These are phyloP conservation scores for Monilinia fructigena DNA, from an alignment of 2,329 filamentous ascomycete species.

Conservation along the genomic window DNA sequence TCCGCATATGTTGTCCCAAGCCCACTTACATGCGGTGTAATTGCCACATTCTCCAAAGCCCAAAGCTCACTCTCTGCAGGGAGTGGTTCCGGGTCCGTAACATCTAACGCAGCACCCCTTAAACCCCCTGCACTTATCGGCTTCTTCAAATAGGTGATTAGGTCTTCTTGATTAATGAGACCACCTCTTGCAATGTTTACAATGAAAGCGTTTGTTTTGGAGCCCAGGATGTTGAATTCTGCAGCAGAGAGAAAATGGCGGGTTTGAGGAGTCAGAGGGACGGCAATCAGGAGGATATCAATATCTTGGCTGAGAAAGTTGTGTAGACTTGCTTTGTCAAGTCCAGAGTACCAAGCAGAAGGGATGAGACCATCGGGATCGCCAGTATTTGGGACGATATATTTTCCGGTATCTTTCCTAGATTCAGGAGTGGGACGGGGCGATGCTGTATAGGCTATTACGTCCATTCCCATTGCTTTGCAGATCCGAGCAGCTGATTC, in stretches of 20 bases:
- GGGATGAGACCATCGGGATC: conserved; percentile 42
- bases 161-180: conserved; percentile 59
- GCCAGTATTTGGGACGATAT: conserved; percentile 61
- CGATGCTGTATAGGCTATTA: conserved; percentile 64
- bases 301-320: conserved; percentile 42
- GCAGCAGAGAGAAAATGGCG: conserved; percentile 44
- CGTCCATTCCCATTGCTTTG: conserved; percentile 58
- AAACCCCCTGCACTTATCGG: conserved; percentile 46
- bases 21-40: conserved; percentile 65
- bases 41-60: conserved; percentile 58
- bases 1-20: conserved; percentile 53
- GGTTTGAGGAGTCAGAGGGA: conserved; percentile 42
- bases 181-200: conserved; percentile 64
- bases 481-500: conserved; percentile 48
- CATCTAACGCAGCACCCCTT: conserved; percentile 63
- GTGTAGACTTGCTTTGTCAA: conserved; percentile 38
- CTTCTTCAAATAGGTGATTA: conserved; percentile 53
- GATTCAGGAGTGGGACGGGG: conserved; percentile 58
- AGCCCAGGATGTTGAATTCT: conserved; percentile 41
- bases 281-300: conserved; percentile 42
- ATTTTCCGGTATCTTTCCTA: conserved; percentile 53
- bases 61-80: conserved; percentile 60
- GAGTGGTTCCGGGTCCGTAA: conserved; percentile 67
- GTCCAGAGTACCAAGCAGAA: conserved; percentile 42
- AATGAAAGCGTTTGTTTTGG: conserved; percentile 50